phyloP scores from a whole-genome alignment of 2,329 filamentous ascomycete species.

The Aspergillus jensenii region DNA sequence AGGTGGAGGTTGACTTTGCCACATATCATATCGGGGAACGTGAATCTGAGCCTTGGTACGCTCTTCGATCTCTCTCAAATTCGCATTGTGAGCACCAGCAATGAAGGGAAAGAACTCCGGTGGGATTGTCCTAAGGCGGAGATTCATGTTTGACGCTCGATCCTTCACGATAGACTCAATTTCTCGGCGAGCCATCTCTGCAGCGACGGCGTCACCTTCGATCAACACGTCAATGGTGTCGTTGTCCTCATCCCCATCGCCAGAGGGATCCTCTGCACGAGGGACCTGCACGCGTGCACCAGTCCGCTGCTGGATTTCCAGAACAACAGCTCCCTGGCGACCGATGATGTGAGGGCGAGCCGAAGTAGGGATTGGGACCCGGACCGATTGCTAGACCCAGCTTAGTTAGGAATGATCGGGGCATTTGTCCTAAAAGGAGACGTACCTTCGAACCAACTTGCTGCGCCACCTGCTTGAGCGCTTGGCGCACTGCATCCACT shows the following conservation, averaged over 20 bases:
- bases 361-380: slow-evolving; percentile 78
- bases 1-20: slow-evolving; percentile 67
- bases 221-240: slow-evolving; percentile 80
- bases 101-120: slow-evolving; percentile 96
- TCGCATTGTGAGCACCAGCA: slow-evolving; percentile 71
- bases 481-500: slow-evolving; percentile 78
- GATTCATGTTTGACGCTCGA: slow-evolving; percentile 75
- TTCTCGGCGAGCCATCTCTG: slow-evolving; percentile 76
- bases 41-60: slow-evolving; percentile 75
- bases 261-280: slow-evolving; percentile 67
- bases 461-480: slow-evolving; percentile 82
- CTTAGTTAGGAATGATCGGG: slow-evolving; percentile 1
- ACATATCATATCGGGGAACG: slow-evolving; percentile 78
- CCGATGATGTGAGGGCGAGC: slow-evolving; percentile 90
- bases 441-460: slow-evolving; percentile 83
- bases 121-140: slow-evolving; percentile 79
- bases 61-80: slow-evolving; percentile 67
- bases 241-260: slow-evolving; percentile 74
- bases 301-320: slow-evolving; percentile 83
- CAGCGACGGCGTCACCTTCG: slow-evolving; percentile 87
- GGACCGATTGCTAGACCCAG: slow-evolving; percentile 59
- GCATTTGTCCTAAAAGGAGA: slow-evolving; percentile 6
- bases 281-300: slow-evolving; percentile 90
- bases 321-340: slow-evolving; percentile 84
- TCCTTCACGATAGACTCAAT: slow-evolving; percentile 88